Evolutionary conservation across 2,329 filamentous ascomycete species (phyloP), one percentile per base, ranked within the genome.

Genomic region (Penicillium rolfsii): DNA sequence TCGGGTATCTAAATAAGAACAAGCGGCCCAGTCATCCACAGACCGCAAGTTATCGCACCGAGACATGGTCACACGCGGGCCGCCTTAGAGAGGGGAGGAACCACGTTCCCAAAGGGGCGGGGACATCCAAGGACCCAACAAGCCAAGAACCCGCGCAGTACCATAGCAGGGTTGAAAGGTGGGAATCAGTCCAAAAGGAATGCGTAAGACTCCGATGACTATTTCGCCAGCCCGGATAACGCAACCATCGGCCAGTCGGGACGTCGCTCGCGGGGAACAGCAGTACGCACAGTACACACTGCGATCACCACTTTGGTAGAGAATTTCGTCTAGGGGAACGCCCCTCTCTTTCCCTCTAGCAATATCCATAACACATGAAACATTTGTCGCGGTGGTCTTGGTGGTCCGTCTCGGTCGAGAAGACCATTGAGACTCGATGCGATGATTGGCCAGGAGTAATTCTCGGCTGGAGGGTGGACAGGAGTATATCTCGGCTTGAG

Each of bases 191-290:
- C 35, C 12, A 49, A 35, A 30, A 14, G 56, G 60, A 61, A 65
- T 64, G 66, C 61, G 61, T 67, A 30, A 56, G 24, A 54, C 55
- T 50, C 54, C 54, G 57, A 59, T 61, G 58, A 67, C 60, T 60
- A 67, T 59, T 46, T 24, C 43, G 9, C n/a, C 45, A 24, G 60
- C 59, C 60, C 63, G 66, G 66, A 69, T 68, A 69, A 68, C 67
- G 66, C 66, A 66, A 69, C 60, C 66, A 62, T 24, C 26, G 30
- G 59, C 67, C 66, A 69, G 63, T 67, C 66, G 57, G 63, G 60
- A 45, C 19, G 36, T 61, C 64, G 61, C 65, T 40, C 61, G 57
- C 43, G 50, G n/a, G 30, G 48, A 58, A 49, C 43, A 64, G 24
- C 19, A 41, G 38, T 41, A 4, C 41, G 41, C 2, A 19, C 3